phyloP scores from a whole-genome alignment of 2,329 filamentous ascomycete genomes.

The Colletotrichum chlorophyti region DNA sequence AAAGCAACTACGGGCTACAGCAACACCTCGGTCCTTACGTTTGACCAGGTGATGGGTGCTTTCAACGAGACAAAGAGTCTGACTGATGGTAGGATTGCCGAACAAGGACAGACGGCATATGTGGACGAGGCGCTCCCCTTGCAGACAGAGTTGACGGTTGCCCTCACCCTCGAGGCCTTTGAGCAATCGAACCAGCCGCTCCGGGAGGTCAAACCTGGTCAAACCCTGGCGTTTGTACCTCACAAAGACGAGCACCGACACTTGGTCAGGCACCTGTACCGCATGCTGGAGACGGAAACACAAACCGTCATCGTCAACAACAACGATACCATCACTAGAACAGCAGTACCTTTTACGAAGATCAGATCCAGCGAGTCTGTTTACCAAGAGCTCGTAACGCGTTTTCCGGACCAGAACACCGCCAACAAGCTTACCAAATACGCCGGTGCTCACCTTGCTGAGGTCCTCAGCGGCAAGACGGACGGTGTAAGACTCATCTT shows the following conservation, averaged over 20 bases:
- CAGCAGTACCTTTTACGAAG: not conserved
- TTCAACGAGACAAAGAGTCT: not conserved
- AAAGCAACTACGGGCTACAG: not conserved
- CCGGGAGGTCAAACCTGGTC: not conserved
- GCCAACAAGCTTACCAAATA: constrained; percentile 9
- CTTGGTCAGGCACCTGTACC: not conserved
- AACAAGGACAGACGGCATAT: not conserved
- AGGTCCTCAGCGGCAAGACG: constrained; percentile 39
- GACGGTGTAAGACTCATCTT: constrained; percentile 48
- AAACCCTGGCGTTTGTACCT: not conserved
- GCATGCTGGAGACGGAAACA: not conserved
- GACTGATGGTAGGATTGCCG: not conserved
- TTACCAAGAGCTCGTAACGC: not conserved
- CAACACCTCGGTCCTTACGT: not conserved
- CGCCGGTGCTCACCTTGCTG: constrained; percentile 36
- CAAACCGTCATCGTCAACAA: not conserved
- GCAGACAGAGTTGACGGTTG: not conserved
- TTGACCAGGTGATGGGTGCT: not conserved
- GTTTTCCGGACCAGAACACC: not conserved
- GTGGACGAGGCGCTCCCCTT: not conserved
- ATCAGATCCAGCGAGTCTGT: constrained; percentile 29
- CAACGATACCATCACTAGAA: not conserved
- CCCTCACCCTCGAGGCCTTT: not conserved
- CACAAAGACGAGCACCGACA: not conserved
- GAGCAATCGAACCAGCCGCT: not conserved